Percentiles rank a stretch among this genome's conserved stretches.
phyloP scores from a whole-genome alignment of 1,284 basidiomycete genomes.

The Apiotrichum sp. region DNA sequence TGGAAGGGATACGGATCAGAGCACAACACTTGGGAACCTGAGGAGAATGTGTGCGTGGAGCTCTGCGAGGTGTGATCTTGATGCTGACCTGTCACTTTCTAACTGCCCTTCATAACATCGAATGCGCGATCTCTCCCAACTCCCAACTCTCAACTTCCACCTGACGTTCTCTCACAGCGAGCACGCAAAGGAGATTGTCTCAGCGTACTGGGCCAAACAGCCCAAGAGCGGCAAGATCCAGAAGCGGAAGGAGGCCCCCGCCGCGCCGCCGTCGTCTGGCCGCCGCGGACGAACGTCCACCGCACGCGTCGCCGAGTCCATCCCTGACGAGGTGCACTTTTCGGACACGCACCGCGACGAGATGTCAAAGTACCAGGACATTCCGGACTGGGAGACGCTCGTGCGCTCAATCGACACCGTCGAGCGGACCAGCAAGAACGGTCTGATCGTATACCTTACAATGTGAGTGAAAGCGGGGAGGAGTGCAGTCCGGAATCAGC shows the following conservation, averaged over 20 bases:
- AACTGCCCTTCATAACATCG: too few relatives aligned
- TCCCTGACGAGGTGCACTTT: slow-evolving; percentile 47
- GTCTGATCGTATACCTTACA: slow-evolving; percentile 36
- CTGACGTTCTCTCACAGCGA: slow-evolving; percentile 15
- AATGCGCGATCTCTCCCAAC: too few relatives aligned
- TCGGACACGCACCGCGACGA: slow-evolving; percentile 31
- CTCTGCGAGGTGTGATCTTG: not conserved
- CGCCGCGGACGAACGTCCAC: not conserved
- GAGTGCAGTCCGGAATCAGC: too few relatives aligned
- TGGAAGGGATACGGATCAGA: slow-evolving; percentile 47
- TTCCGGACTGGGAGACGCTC: slow-evolving; percentile 40
- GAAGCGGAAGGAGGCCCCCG: slow-evolving; percentile 21
- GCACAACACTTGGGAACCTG: slow-evolving; percentile 45
- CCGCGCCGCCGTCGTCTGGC: slow-evolving; percentile 38
- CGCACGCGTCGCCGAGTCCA: not conserved
- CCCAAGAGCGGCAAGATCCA: slow-evolving; percentile 4
- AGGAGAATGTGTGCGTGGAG: slow-evolving; percentile 38
- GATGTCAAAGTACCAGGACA: slow-evolving; percentile 32
- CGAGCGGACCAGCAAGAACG: slow-evolving; percentile 25
- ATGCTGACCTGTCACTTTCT: too few relatives aligned
- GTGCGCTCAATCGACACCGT: slow-evolving; percentile 39
- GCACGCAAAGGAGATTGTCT: slow-evolving; percentile 32
- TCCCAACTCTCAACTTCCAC: too few relatives aligned
- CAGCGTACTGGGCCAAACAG: slow-evolving; percentile 33
- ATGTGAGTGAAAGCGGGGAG: slow-evolving; percentile 32